Evolutionary conservation across 1,284 basidiomycete genomes (phyloP), one percentile per base, ranked within the genome.

Genomic region (Cutaneotrichosporon cutaneum): DNA sequence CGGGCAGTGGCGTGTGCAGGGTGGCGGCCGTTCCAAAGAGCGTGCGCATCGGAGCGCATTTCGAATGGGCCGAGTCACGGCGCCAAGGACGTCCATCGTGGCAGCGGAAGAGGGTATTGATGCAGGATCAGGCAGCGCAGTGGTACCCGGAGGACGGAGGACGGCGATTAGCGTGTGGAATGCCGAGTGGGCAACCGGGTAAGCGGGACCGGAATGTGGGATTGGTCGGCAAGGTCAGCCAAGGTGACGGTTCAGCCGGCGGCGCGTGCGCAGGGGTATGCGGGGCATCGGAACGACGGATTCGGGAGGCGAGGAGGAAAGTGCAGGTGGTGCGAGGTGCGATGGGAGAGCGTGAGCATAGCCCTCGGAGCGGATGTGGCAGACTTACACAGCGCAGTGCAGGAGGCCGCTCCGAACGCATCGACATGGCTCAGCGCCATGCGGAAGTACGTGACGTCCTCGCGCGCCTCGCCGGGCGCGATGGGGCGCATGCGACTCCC

Each of bases 361-460:
- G 18, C 39, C 2, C 18, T n/a, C 18, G 18, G n/a, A 8, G 39
- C 5, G 39, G 14, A 18, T 14, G 8, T 4, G 39, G 18, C 18
- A 42, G 18, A 68, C 71, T 63, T 47, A 71, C 72, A 73, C 8
- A 71, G 45, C 10, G 72, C 69, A n/a, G 61, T 62, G 21, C 63
- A 59, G 22, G 62, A 65, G 0, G 69, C 62, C 10, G 64, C 42
- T 9, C 59, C 61, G 62, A 67, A 73, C 39, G 56, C 58, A 9
- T 65, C 61, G 35, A 73, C 59, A 24, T 67, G 58, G 7, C 64
- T 56, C 9, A 65, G 66, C 4, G 70, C 69, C 42, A 68, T 59
- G 26, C 58, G 54, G 50, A 66, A 73, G 55, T 73, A 73, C 11
- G 69, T 70, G 13, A 72, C 56, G 42, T 73, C 72, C 56, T 73